phyloP scores from a whole-genome alignment of 371 early-diverging fungal species.

The Apophysomyces trapeziformis region DNA sequence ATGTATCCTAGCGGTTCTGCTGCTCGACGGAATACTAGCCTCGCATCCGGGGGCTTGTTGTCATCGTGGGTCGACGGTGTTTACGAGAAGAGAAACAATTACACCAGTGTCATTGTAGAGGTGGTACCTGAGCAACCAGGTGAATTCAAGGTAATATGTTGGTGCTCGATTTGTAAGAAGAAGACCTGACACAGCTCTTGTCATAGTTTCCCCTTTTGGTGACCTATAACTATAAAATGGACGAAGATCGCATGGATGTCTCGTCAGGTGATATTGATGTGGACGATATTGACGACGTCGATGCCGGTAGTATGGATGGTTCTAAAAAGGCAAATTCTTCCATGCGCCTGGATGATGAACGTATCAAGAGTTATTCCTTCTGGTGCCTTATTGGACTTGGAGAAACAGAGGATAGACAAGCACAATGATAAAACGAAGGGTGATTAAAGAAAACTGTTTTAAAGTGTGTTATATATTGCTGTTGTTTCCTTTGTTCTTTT shows the following conservation, averaged over 20 bases:
- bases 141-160: constrained; percentile 53
- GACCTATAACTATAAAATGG: constrained; percentile 61
- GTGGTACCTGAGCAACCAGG: constrained; percentile 55
- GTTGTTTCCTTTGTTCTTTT: background rate
- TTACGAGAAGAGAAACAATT: constrained; percentile 63
- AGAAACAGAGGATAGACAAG: constrained; percentile 1
- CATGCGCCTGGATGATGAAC: constrained; percentile 43
- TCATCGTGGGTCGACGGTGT: constrained; percentile 53
- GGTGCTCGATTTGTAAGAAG: background rate
- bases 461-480: no score
- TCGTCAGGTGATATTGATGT: constrained; percentile 53
- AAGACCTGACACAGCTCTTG: background rate
- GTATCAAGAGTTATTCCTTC: constrained; percentile 57
- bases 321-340: constrained; percentile 36
- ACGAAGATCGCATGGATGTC: constrained; percentile 56
- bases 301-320: constrained; percentile 31
- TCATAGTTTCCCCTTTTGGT: constrained; percentile 69
- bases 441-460: no score
- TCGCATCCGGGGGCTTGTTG: constrained; percentile 16
- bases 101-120: constrained; percentile 62
- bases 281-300: constrained; percentile 39
- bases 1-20: constrained; percentile 37
- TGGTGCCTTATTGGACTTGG: constrained; percentile 73
- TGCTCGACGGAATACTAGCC: constrained; percentile 11
- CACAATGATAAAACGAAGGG: background rate